Evolutionary conservation across 2,329 filamentous ascomycete genomes (phyloP), one percentile per base, ranked within the genome.

Genomic region (Scedosporium boydii): DNA sequence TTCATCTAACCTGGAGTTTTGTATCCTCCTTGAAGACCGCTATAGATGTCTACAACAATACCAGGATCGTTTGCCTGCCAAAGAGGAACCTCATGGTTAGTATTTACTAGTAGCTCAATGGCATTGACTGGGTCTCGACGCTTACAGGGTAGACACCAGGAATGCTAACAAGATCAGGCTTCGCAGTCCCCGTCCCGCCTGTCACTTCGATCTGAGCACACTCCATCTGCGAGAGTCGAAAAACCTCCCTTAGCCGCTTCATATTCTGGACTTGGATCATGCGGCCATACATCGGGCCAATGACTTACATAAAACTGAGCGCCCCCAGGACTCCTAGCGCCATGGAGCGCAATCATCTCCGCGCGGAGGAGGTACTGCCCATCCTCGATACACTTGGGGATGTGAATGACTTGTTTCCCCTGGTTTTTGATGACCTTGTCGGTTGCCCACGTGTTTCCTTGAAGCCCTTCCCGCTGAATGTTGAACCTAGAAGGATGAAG

Each of bases 301-400:
- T 23, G 23, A 23, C 69, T 65, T 64, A 74, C 72, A 62, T 78
- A 78, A 58, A 81, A 72, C 66, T 81, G 78, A 5, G 79, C 78
- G 2, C 77, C 78, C 10, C 72, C 71, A 59, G 72, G 72, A 62
- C 71, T 76, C 7, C 69, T 65, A 6, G 77, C 78, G 7, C 70
- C 73, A 71, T 86, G 83, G 4, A 86, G 78, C 16, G 82, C 83
- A 62, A 86, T 78, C 70, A 85, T 78, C 74, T 86, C 83, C 58
- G 82, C 80, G 21, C 83, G 78, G 6, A 85, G 76, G 41, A 86
- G 79, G 69, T 86, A 86, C 67, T 84, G 78, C 18, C 84, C 84
- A 4, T 80, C 70, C 46, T 77, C 77, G 61, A 86, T 77, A 64
- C 77, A 77, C 6, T 72, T 66, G 6, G 83, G 83, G 63, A 86